Evolutionary conservation across 2,329 filamentous ascomycete genomes (phyloP), one percentile per base, ranked within the genome.

Genomic region (Penicillium rolfsii): DNA sequence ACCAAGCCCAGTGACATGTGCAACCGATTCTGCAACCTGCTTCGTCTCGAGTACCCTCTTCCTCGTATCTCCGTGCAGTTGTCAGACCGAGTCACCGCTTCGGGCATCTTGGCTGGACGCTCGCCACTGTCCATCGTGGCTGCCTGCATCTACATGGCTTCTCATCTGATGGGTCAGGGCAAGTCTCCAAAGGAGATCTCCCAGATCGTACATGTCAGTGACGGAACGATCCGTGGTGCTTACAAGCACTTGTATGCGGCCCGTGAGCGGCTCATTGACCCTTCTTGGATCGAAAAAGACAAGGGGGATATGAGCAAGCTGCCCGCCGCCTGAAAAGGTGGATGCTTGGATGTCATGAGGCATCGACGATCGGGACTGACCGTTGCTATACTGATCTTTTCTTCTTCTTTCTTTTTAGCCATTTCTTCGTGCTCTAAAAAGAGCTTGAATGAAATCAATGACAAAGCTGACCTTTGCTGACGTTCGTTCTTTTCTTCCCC

Each of bases 71-170:
- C 93, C 1, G 87, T 89, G 71, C 86, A 88, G 30, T 85, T 97
- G 54, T 93, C 93, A 3, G 85, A 89, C 67, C 87, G 89, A 73
- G 91, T 95, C 67, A 89, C 88, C 26, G 85, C 86, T 52, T 88
- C 91, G 63, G 90, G 91, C 61, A 89, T 92, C 58, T 85, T 98
- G 62, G 93, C 94, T 38, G 95, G 95, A 67, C 91, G 95, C 61
- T 98, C 94, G 60, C 95, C 95, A 22, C 83, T 99, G 52, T 97
- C 94, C 1, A 92, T 96, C 63, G 94, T 96, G 6, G 94, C 93
- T 19, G 93, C 95, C 35, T 96, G 93, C 76, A 97, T 99, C 76
- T 99, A 95, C 82, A 95, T 98, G 87, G 91, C 94, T 4, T 93
- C 91, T 33, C 88, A 94, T 72, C 84, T 98, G 40, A 89, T 97